phyloP scores from a whole-genome alignment of 129 eudicot species.

The Centrapalus pauciflorus region DNA sequence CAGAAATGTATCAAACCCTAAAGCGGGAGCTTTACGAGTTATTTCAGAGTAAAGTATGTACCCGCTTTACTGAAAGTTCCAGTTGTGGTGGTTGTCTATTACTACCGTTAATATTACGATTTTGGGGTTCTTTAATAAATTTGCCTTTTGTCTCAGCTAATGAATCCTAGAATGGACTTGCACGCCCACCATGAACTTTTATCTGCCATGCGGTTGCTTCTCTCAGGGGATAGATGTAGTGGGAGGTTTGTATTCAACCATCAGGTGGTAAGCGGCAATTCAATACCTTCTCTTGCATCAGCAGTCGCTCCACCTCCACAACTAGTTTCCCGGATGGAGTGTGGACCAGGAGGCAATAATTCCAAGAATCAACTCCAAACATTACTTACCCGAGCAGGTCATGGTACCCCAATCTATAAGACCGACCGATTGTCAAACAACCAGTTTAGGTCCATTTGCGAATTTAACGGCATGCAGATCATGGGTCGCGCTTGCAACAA shows the following conservation, averaged over 20 bases:
- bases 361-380: constrained; percentile 80
- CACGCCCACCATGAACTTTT: constrained; percentile 51
- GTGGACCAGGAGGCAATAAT: constrained; percentile 92
- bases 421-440: constrained; percentile 42
- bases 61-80: background rate
- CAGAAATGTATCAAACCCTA: constrained; percentile 54
- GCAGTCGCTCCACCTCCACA: constrained; percentile 24
- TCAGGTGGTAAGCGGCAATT: constrained; percentile 20
- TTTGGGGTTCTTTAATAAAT: background rate
- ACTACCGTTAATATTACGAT: background rate
- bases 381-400: constrained; percentile 69
- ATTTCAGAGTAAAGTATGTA: constrained; percentile 53
- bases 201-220: constrained; percentile 58
- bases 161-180: constrained; percentile 58
- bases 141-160: constrained; percentile 36
- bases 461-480: constrained; percentile 63
- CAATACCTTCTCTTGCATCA: constrained; percentile 27
- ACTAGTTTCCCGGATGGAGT: constrained; percentile 31
- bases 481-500: constrained; percentile 58
- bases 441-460: constrained; percentile 57
- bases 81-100: background rate
- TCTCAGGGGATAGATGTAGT: constrained; percentile 57
- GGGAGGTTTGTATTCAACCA: constrained; percentile 66
- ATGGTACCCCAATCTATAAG: constrained; percentile 49
- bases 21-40: constrained; percentile 73